Percentiles rank a stretch among this genome's conserved stretches.
phyloP scores from a whole-genome alignment of 2,329 filamentous ascomycete genomes.

The Pyricularia sp. region DNA sequence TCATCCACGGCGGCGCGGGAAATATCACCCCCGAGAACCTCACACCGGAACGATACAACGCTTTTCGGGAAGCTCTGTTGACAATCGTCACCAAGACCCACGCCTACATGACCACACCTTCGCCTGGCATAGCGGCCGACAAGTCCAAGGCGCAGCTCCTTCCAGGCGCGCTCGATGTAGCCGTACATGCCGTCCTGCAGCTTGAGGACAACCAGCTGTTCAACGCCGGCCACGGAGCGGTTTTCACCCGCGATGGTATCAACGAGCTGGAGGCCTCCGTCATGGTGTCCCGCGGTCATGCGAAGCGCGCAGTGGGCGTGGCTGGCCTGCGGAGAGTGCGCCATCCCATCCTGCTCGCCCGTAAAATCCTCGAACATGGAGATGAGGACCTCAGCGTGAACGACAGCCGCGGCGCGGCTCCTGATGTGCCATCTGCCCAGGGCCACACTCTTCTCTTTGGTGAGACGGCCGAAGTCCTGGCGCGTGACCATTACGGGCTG shows the following conservation, averaged over 20 bases:
- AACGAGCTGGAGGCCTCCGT: conserved; percentile 80
- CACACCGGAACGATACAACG: conserved; percentile 40
- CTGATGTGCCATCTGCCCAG: conserved; percentile 28
- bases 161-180: conserved; percentile 56
- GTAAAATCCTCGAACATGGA: conserved; percentile 54
- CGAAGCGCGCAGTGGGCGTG: conserved; percentile 67
- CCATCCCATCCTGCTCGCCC: conserved; percentile 66
- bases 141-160: conserved; percentile 5
- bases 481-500: conserved; percentile 48
- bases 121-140: conserved; percentile 3
- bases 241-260: conserved; percentile 71
- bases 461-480: conserved; percentile 54
- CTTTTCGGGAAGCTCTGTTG: conserved; percentile 48
- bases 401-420: conserved; percentile 6
- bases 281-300: conserved; percentile 63
- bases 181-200: conserved; percentile 59
- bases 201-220: conserved; percentile 74
- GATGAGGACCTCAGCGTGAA: conserved; percentile 38
- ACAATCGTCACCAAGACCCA: conserved; percentile 37
- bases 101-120: conserved; percentile 30
- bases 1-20: conserved; percentile 63
- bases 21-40: conserved; percentile 50
- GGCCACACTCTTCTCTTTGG: conserved; percentile 38
- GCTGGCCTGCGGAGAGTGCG: conserved; percentile 61
- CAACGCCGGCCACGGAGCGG: conserved; percentile 73